These are phyloP conservation scores for Exserohilum rostratum DNA, from an alignment of 2,329 filamentous ascomycete genomes.

Conservation along the genomic window DNA sequence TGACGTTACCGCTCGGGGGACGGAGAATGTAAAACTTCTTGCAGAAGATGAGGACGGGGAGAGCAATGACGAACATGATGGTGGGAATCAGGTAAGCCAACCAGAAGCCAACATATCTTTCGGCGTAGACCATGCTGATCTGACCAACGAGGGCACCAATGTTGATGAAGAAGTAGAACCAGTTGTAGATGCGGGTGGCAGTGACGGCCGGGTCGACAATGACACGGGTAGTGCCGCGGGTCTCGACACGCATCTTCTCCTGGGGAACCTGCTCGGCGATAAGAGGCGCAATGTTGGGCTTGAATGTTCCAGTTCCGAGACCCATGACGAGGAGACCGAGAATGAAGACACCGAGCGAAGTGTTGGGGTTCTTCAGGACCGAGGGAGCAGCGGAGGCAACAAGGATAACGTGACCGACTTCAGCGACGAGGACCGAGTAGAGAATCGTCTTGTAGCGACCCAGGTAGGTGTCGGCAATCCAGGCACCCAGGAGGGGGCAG, in stretches of 20 bases:
- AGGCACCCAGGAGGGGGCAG: conserved; percentile 64
- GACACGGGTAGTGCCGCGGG: conserved; percentile 60
- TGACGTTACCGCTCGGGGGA: conserved; percentile 71
- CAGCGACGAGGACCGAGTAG: conserved; percentile 63
- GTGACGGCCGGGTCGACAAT: conserved; percentile 71
- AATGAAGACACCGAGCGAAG: conserved; percentile 62
- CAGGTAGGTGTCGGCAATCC: conserved; percentile 65
- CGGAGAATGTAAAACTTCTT: conserved; percentile 66
- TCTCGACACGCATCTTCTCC: conserved; percentile 57
- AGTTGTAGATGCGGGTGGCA: conserved; percentile 71
- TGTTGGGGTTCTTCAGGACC: conserved; percentile 55
- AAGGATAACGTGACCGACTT: conserved; percentile 62
- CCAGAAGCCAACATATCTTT: conserved; percentile 70
- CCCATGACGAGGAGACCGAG: conserved; percentile 67
- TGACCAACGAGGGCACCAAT: conserved; percentile 46
- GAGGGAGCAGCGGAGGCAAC: conserved; percentile 61
- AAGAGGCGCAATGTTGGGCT: conserved; percentile 66
- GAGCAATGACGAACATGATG: conserved; percentile 64
- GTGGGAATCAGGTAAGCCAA: conserved; percentile 73
- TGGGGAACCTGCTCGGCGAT: conserved; percentile 68
- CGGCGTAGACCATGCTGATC: conserved; percentile 48
- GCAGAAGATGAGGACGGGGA: conserved; percentile 64
- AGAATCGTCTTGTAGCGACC: conserved; percentile 67
- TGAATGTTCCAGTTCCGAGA: conserved; percentile 72
- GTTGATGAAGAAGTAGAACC: conserved; percentile 50